Evolutionary conservation across 1,284 basidiomycete species (phyloP).

Genomic region (Sporisorium reilianum): DNA sequence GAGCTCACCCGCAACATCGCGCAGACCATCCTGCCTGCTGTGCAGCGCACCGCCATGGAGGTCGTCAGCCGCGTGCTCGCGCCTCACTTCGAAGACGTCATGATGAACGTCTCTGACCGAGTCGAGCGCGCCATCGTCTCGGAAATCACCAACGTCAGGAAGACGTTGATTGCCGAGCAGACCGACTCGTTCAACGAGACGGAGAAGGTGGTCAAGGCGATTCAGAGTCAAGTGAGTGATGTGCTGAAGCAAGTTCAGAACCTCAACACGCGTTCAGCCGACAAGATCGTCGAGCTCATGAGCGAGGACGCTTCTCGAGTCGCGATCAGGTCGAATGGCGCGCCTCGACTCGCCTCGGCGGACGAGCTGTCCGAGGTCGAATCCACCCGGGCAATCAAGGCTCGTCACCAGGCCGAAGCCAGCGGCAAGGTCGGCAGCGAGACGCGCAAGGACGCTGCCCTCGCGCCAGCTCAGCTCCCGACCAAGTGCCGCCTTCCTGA

Average conservation of each 20-base stretch:
- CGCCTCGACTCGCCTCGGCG: background rate
- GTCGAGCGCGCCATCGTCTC: slow-evolving; percentile 35
- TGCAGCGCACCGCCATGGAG: slow-evolving; percentile 54
- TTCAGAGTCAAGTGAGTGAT: slow-evolving; percentile 13
- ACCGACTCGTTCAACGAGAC: slow-evolving; percentile 30
- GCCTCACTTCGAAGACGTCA: slow-evolving; percentile 52
- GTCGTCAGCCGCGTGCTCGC: slow-evolving; percentile 49
- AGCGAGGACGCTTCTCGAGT: background rate
- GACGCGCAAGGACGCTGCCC: background rate
- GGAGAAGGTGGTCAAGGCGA: slow-evolving; percentile 14
- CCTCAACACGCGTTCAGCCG: slow-evolving; percentile 10
- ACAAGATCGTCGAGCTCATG: slow-evolving; percentile 1
- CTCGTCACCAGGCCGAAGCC: background rate
- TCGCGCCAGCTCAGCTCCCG: slow-evolving; percentile 9
- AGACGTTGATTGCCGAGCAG: slow-evolving; percentile 46
- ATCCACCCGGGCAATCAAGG: background rate
- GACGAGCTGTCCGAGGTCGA: slow-evolving; percentile 16
- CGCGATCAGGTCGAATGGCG: background rate
- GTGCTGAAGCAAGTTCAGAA: slow-evolving; percentile 19
- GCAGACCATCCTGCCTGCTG: slow-evolving; percentile 43
- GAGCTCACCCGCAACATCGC: slow-evolving; percentile 47
- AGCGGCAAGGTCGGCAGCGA: background rate
- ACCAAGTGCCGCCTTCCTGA: slow-evolving; percentile 38
- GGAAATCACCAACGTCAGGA: slow-evolving; percentile 49
- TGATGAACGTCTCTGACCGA: slow-evolving; percentile 27